Conservation (phyloP, 148 eudicot genomes). For the Cornus controversa region DNA sequence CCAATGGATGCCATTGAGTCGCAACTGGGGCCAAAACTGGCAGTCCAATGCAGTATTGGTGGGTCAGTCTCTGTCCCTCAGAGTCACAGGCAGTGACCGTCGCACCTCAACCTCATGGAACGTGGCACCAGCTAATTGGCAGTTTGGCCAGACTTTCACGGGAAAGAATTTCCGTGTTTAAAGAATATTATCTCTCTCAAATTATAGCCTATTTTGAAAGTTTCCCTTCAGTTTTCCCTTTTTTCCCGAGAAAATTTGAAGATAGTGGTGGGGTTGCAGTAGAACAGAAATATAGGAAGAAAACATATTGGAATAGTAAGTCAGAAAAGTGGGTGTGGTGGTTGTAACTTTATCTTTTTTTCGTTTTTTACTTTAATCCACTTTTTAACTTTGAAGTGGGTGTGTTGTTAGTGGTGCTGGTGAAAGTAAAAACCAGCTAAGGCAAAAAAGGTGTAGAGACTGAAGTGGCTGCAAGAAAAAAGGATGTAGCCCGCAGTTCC, state of each 20-base stretch:
- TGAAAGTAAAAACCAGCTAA: slow-evolving; percentile 12
- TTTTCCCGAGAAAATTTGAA: slow-evolving; percentile 23
- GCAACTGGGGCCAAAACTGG: slow-evolving; percentile 66
- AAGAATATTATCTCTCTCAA: background rate
- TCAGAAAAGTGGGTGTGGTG: background rate
- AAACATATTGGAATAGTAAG: background rate
- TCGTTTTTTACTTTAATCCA: background rate
- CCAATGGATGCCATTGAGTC: slow-evolving; percentile 47
- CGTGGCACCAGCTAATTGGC: slow-evolving; percentile 49
- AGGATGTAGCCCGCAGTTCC: slow-evolving; percentile 39
- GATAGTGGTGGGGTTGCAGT: background rate
- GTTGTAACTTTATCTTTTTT: background rate
- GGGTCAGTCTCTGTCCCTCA: slow-evolving; percentile 49
- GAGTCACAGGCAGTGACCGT: slow-evolving; percentile 44
- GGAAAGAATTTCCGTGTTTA: slow-evolving; percentile 45
- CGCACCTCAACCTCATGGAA: slow-evolving; percentile 47
- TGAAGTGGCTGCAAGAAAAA: slow-evolving; percentile 35
- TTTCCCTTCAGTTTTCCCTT: slow-evolving; percentile 15
- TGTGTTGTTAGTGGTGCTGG: background rate
- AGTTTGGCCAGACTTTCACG: slow-evolving; percentile 48
- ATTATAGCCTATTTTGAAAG: background rate
- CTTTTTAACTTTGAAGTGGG: slow-evolving; percentile 4
- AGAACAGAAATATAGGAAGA: background rate
- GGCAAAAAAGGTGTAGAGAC: slow-evolving; percentile 9
- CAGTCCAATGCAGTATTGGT: slow-evolving; percentile 38